These are phyloP conservation scores for Reutealis trisperma DNA, from an alignment of 345 rosid genomes.

Conservation along the genomic window DNA sequence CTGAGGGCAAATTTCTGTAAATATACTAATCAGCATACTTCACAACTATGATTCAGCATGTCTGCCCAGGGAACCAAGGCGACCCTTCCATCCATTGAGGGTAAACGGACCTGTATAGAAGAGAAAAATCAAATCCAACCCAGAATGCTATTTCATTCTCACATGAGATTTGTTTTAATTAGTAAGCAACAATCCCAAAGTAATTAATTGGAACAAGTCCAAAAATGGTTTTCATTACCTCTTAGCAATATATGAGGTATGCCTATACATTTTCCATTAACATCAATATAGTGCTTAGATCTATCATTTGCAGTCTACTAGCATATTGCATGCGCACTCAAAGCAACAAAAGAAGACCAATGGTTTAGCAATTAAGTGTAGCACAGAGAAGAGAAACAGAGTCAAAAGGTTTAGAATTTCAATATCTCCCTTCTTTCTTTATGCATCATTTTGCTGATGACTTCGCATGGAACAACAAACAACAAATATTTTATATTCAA, in stretches of 20 bases:
- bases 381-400: not conserved
- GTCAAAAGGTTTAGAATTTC: not conserved
- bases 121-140: slow-evolving; percentile 6
- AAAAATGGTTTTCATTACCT: not conserved
- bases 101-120: slow-evolving; percentile 70
- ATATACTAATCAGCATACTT: slow-evolving; percentile 45
- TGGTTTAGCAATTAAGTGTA: not conserved
- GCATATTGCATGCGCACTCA: not conserved
- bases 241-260: not conserved
- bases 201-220: not conserved
- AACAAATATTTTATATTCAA: not conserved
- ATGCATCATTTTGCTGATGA: not conserved
- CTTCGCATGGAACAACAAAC: not conserved
- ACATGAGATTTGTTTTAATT: not conserved
- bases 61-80: slow-evolving; percentile 99
- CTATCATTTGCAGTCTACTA: not conserved
- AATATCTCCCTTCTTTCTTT: not conserved
- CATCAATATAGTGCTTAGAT: not conserved
- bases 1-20: not conserved
- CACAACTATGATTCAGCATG: slow-evolving; percentile 95
- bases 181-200: not conserved
- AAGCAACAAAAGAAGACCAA: not conserved
- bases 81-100: slow-evolving; percentile 89
- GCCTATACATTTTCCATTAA: not conserved
- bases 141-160: not conserved